Evolutionary conservation across 805 yeast species (phyloP).

Genomic region (Cephaloascus albidus): DNA sequence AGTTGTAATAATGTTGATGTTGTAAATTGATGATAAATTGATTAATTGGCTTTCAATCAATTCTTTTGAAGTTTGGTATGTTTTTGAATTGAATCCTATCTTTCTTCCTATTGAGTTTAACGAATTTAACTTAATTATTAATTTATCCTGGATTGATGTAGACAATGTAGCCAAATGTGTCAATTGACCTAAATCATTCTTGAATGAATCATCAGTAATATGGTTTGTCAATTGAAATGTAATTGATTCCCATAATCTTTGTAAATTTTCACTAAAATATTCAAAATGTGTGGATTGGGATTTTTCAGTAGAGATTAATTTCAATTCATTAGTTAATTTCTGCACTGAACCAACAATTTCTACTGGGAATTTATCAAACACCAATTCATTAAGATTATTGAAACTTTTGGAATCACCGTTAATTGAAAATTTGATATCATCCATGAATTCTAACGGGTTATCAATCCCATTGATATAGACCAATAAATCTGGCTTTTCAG

Average conservation of each 20-base stretch:
- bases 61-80: conserved; percentile 18
- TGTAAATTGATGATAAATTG: neutral
- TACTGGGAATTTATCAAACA: no score
- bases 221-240: no score
- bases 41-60: conserved; percentile 8
- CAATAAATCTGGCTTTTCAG: neutral
- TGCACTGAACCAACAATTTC: no score
- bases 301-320: conserved; percentile 6
- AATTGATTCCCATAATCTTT: no score
- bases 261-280: no score
- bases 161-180: conserved; percentile 13
- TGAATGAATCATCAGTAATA: conserved; percentile 26
- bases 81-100: conserved; percentile 19
- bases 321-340: conserved; percentile 18
- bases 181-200: conserved; percentile 26
- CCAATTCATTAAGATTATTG: no score
- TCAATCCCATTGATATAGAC: neutral
- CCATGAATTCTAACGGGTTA: no score
- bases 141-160: conserved; percentile 8
- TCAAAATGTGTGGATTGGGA: neutral
- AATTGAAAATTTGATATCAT: no score
- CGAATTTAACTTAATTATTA: conserved; percentile 21
- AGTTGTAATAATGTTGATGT: neutral
- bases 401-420: no score
- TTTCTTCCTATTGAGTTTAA: conserved; percentile 22